These are phyloP conservation scores for Arthroderma sp. DNA, from an alignment of 2,329 filamentous ascomycete genomes.

Conservation along the genomic window DNA sequence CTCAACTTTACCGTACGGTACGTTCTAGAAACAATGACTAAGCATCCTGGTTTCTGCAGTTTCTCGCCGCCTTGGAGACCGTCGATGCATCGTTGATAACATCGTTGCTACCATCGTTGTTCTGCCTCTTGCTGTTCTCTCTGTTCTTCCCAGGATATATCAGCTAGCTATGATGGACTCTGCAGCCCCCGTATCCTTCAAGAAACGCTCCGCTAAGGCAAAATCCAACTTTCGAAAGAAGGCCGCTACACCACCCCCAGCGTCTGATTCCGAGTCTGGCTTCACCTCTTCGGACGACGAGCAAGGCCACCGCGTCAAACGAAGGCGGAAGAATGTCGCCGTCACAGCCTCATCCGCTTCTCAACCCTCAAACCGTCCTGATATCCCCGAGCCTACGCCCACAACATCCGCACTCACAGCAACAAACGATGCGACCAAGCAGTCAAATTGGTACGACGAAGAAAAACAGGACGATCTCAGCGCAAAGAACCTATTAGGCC, in stretches of 20 bases:
- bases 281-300: slow-evolving; percentile 67
- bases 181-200: slow-evolving; percentile 43
- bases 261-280: slow-evolving; percentile 45
- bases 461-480: slow-evolving; percentile 36
- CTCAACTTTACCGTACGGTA: too few species aligned
- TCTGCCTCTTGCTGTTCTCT: too few species aligned
- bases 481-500: slow-evolving; percentile 34
- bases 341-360: slow-evolving; percentile 49
- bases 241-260: slow-evolving; percentile 59
- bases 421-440: slow-evolving; percentile 74
- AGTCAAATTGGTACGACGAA: slow-evolving; percentile 80
- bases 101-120: too few species aligned
- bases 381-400: slow-evolving; percentile 40
- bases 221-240: slow-evolving; percentile 71
- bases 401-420: slow-evolving; percentile 37
- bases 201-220: slow-evolving; percentile 66
- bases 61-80: too few species aligned
- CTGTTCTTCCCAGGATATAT: too few species aligned
- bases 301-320: slow-evolving; percentile 62
- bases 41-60: too few species aligned
- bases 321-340: slow-evolving; percentile 56
- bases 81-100: too few species aligned
- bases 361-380: slow-evolving; percentile 28
- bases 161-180: too few species aligned
- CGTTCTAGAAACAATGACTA: too few species aligned